phyloP scores from a whole-genome alignment of 345 rosid species.

The Euphorbia pulcherrima region DNA sequence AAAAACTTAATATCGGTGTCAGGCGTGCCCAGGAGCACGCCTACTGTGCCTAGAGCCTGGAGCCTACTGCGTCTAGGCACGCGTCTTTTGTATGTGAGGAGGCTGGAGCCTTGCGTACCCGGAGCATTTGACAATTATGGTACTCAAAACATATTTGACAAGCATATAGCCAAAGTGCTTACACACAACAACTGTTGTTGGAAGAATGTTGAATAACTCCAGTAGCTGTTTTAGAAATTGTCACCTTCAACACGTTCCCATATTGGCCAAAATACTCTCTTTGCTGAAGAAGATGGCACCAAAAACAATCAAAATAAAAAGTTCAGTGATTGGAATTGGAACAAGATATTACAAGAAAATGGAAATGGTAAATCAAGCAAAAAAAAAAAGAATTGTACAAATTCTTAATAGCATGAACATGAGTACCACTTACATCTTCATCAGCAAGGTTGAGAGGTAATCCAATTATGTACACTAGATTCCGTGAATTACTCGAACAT shows the following conservation, averaged over 20 bases:
- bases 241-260: conserved; percentile 86
- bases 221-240: conserved; percentile 75
- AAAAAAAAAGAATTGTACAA: neutral
- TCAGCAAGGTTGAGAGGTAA: conserved; percentile 80
- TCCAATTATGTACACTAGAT: conserved; percentile 88
- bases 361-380: neutral
- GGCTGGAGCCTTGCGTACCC: too few species aligned
- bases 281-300: conserved; percentile 62
- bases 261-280: conserved; percentile 85
- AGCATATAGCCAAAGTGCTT: conserved; percentile 21
- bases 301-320: conserved; percentile 3
- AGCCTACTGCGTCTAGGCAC: too few species aligned
- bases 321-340: neutral
- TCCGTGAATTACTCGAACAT: conserved; percentile 77
- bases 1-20: too few species aligned
- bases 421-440: conserved; percentile 52
- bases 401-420: neutral
- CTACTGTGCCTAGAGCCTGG: too few species aligned
- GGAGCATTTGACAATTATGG: too few species aligned
- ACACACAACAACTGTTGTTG: conserved; percentile 92
- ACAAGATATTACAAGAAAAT: neutral
- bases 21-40: too few species aligned
- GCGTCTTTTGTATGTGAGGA: too few species aligned
- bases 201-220: conserved; percentile 81
- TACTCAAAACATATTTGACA: neutral